Evolutionary conservation across 2,329 filamentous ascomycete genomes (phyloP).

Genomic region (Karstenula rhodostoma): DNA sequence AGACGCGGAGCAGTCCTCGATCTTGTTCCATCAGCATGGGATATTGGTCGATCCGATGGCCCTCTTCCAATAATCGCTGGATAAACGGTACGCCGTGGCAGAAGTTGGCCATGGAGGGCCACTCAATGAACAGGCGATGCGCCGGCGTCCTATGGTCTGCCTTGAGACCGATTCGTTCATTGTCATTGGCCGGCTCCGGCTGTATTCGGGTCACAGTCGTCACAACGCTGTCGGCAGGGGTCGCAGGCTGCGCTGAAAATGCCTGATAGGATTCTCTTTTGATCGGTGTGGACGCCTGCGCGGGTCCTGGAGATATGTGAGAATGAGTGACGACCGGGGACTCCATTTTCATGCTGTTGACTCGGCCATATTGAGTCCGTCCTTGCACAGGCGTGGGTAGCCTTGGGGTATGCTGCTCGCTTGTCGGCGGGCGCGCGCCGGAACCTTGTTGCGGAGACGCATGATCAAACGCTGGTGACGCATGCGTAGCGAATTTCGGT

Average conservation of each 20-base stretch:
- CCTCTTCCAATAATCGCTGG: constrained; percentile 73
- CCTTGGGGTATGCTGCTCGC: constrained; percentile 37
- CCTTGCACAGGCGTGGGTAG: constrained; percentile 42
- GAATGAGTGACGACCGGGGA: constrained; percentile 39
- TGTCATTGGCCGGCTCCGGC: constrained; percentile 13
- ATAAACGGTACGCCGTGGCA: constrained; percentile 58
- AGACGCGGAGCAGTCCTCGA: constrained; percentile 76
- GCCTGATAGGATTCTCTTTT: constrained; percentile 38
- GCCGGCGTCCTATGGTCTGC: constrained; percentile 91
- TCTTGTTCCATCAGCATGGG: constrained; percentile 78
- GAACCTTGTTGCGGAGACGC: constrained; percentile 42
- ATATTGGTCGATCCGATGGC: constrained; percentile 67
- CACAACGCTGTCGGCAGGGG: constrained; percentile 44
- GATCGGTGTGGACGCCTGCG: constrained; percentile 39
- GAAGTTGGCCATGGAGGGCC: constrained; percentile 62
- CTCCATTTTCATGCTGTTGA: constrained; percentile 46
- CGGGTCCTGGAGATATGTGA: constrained; percentile 35
- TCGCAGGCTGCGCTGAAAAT: constrained; percentile 39
- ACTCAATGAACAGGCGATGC: constrained; percentile 76
- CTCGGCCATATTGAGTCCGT: constrained; percentile 34
- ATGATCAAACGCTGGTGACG: constrained; percentile 30
- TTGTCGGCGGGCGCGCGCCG: constrained; percentile 26
- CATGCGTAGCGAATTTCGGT: constrained; percentile 21
- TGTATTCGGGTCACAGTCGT: constrained; percentile 33
- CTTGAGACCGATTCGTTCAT: constrained; percentile 64